phyloP scores from a whole-genome alignment of 768 basidiomycete species.

The Antrodiella citrinella region DNA sequence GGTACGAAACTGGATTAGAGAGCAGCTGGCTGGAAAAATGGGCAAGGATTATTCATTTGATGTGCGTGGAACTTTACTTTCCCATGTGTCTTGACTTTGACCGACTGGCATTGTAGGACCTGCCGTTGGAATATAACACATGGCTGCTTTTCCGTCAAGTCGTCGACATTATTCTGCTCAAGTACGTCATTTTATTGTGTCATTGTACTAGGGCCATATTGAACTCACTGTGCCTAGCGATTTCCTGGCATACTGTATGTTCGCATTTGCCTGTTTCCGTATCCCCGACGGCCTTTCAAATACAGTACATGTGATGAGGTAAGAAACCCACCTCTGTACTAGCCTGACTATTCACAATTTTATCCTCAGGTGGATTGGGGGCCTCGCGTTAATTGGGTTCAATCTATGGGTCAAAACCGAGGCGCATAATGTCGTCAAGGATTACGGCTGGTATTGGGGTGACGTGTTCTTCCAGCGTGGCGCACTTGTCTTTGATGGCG shows the following conservation, averaged over 20 bases:
- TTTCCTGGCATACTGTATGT: constrained; percentile 91
- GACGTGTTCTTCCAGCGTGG: constrained; percentile 92
- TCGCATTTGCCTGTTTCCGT: constrained; percentile 88
- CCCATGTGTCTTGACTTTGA: too few species aligned
- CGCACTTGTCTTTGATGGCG: constrained; percentile 92
- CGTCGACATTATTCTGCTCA: constrained; percentile 95
- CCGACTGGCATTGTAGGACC: constrained; percentile 43
- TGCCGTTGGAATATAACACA: constrained; percentile 90
- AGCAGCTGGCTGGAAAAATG: constrained; percentile 88
- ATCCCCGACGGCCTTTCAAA: constrained; percentile 72
- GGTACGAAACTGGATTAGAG: constrained; percentile 75
- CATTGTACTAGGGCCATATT: background rate
- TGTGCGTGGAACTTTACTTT: constrained; percentile 42
- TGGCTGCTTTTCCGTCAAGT: constrained; percentile 94
- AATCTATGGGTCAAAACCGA: constrained; percentile 99
- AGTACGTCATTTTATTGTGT: constrained; percentile 43
- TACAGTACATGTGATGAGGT: constrained; percentile 73
- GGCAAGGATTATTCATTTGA: constrained; percentile 91
- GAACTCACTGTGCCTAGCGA: constrained; percentile 45
- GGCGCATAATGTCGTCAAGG: constrained; percentile 95
- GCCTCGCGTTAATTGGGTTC: constrained; percentile 79
- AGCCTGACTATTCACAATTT: constrained; percentile 1
- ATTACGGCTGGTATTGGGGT: constrained; percentile 98
- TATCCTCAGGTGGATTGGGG: constrained; percentile 71
- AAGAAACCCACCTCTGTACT: constrained; percentile 10